A percentile compares a stretch with the other conserved stretches of the same genome.
Conservation (phyloP, 2,329 filamentous ascomycete species). For the Ilyonectria robusta region DNA sequence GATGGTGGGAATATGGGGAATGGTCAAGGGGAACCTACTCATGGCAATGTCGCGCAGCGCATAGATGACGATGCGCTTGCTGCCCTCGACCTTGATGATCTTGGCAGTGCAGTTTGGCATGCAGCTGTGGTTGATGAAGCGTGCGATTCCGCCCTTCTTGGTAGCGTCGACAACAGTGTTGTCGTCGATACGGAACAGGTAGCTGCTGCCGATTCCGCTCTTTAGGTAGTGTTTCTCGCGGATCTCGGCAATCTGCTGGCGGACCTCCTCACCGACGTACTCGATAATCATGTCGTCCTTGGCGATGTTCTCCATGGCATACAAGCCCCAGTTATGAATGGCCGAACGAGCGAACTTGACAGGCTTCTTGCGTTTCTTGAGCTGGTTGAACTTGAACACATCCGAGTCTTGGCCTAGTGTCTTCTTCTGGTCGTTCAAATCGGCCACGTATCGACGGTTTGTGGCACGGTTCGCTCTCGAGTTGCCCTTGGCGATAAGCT, state of each 20-base stretch:
- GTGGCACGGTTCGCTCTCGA: constrained; percentile 96
- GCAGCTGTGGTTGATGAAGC: constrained; percentile 99
- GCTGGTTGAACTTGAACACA: constrained; percentile 96
- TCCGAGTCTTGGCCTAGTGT: constrained; percentile 87
- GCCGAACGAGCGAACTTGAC: constrained; percentile 98
- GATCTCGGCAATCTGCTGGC: constrained; percentile 97
- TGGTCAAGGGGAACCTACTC: constrained; percentile 74
- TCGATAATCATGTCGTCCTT: constrained; percentile 99
- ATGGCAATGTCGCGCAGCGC: constrained; percentile 93
- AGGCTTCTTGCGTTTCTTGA: constrained; percentile 99
- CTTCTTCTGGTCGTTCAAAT: constrained; percentile 95
- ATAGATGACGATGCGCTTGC: constrained; percentile 99
- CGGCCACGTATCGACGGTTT: constrained; percentile 93
- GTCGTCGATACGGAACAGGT: constrained; percentile 98
- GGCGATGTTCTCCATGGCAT: constrained; percentile 96
- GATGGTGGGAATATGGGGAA: not conserved
- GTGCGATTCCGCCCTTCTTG: constrained; percentile 97
- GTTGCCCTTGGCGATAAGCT: constrained; percentile 86
- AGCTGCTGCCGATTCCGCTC: constrained; percentile 97
- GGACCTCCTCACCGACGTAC: constrained; percentile 97
- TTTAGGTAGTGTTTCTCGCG: constrained; percentile 93
- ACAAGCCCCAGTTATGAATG: constrained; percentile 98
- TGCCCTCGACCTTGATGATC: constrained; percentile 98
- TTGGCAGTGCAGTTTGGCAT: constrained; percentile 99
- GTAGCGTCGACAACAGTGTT: constrained; percentile 98